Conservation (phyloP, 2,329 filamentous ascomycete species). For the Clarireedia monteithiana region DNA sequence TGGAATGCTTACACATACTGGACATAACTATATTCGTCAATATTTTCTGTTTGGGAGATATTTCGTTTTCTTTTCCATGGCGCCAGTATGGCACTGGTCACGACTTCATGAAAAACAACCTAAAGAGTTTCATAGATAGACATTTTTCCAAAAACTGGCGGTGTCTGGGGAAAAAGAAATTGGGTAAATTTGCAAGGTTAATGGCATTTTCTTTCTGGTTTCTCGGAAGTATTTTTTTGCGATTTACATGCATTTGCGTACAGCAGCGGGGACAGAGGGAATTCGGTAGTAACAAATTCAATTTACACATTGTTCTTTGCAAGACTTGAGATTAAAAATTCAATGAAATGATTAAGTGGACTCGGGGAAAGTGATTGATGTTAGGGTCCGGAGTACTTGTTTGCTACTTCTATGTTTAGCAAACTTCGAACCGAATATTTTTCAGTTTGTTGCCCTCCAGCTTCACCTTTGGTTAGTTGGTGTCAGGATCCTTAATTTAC, state of each 20-base stretch:
- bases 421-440: too few species aligned
- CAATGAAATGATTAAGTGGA: background rate
- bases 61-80: background rate
- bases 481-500: too few species aligned
- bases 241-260: constrained; percentile 1
- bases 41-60: constrained; percentile 1
- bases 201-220: constrained; percentile 2
- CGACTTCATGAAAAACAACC: constrained; percentile 9
- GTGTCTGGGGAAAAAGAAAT: constrained; percentile 14
- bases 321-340: background rate
- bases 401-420: too few species aligned
- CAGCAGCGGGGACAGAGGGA: background rate
- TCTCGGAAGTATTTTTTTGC: background rate
- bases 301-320: background rate
- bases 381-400: too few species aligned
- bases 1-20: constrained; percentile 7
- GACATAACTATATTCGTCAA: constrained; percentile 7
- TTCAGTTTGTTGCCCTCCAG: too few species aligned
- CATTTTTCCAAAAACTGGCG: constrained; percentile 8
- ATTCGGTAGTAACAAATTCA: constrained; percentile 1
- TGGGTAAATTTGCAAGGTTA: constrained; percentile 10
- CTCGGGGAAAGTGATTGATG: too few species aligned
- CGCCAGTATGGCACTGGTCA: background rate
- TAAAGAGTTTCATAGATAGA: constrained; percentile 8
- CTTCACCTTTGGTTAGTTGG: too few species aligned